Evolutionary conservation across 73 alveolate species (phyloP), one percentile per base, ranked within the genome.

Genomic region (Paramecium tetraurelia): DNA sequence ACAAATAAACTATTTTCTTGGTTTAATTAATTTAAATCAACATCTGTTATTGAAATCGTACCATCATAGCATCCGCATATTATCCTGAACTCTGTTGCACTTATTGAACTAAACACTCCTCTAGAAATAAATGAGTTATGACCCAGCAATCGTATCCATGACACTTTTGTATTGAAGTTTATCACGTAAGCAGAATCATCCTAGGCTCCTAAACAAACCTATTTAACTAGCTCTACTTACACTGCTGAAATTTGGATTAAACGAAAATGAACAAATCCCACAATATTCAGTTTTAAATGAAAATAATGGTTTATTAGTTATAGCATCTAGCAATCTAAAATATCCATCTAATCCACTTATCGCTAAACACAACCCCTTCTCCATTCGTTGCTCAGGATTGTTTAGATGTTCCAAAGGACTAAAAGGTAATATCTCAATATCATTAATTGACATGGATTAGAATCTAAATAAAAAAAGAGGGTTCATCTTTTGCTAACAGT

Each of bases 291-390:
- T 80, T 48, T 80, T 80, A 35, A 80, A 80, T 80, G 90, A 80
- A 22, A 80, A 80, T 11, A 80, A 48, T 44, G 90, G 90, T 12
- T 31, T 40, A 43, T 80, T 72, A 36, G 14, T 80, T 24, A 31
- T 0, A 16, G 46, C 31, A 27, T 80, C 90, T 22, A 80, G 2
- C 21, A 80, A 24, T 46, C 90, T 80, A 80, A 80, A 80, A 44
- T 80, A 80, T 80, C 90, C 90, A 80, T 80, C 90, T 22, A 80
- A 44, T 44, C 90, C 90, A 80, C 57, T 40, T 7, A 80, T n/a
- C 2, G 90, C 90, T 21, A 80, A 20, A 80, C 86, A 72, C 40
- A 44, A 44, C 8, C 75, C 75, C 12, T 21, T 31, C 7, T 80
- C 90, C 75, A 44, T 44, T 43, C 43, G 20, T 43, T n/a, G 22